Evolutionary conservation across 345 rosid genomes (phyloP).

Genomic region (Anastatica hierochuntica): DNA sequence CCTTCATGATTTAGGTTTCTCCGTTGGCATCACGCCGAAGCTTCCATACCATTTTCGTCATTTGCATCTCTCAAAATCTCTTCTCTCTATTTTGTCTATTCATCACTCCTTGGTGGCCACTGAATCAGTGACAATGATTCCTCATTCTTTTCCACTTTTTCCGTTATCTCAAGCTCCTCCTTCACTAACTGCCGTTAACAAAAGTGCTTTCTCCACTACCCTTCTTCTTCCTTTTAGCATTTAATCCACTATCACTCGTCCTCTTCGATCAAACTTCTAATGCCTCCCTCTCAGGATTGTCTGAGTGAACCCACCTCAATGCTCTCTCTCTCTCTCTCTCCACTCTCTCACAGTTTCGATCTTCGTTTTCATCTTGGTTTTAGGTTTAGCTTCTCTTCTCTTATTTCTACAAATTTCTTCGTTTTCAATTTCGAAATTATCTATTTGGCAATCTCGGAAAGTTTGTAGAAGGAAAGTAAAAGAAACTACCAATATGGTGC

Average conservation of each 20-base stretch:
- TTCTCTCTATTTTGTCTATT: constrained; percentile 8
- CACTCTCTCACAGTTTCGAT: too few species aligned
- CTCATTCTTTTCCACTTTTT: constrained; percentile 10
- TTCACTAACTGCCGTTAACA: constrained; percentile 27
- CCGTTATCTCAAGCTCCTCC: constrained; percentile 20
- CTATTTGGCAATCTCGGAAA: too few species aligned
- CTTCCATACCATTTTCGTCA: too few species aligned
- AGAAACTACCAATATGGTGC: too few species aligned
- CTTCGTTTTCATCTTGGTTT: not conserved
- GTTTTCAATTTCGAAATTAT: too few species aligned
- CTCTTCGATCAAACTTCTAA: constrained; percentile 15
- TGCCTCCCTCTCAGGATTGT: constrained; percentile 6
- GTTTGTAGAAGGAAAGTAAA: too few species aligned
- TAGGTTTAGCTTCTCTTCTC: not conserved
- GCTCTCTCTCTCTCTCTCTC: constrained; percentile 10
- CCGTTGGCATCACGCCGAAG: too few species aligned
- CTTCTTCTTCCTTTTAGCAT: constrained; percentile 10
- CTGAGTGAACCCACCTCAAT: constrained; percentile 10
- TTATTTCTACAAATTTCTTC: not conserved
- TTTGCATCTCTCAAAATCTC: not conserved
- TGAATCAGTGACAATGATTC: constrained; percentile 28
- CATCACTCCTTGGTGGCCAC: constrained; percentile 3
- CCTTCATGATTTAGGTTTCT: too few species aligned
- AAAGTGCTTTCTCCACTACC: constrained; percentile 19
- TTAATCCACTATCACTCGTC: constrained; percentile 19